Base-by-base conservation (phyloP, 306 rosid species). In the Pterocarpus macrocarpus region DNA sequence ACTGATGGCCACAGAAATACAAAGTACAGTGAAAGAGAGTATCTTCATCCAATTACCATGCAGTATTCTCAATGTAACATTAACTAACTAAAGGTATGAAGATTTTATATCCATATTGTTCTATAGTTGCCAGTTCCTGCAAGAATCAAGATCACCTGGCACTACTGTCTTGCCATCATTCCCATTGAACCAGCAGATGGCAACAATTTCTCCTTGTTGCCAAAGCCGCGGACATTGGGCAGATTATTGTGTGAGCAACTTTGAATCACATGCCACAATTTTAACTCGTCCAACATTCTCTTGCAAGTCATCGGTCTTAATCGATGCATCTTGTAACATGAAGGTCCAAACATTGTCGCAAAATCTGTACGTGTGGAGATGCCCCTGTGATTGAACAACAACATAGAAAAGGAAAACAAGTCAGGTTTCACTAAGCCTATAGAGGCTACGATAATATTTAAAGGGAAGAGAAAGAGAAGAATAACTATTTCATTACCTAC, bases 271-370 rank as follows among this genome's bases (percentile, higher is more conserved):
- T 10, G 99, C 99, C 76, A 95, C 99, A 35, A 95, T 95, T 85
- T 95, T 95, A 75, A 95, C 97, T 38, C 88, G 85, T 32, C 77
- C 91, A 4, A 95, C 97, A 5, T 0, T 68, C 90, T 95, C 99
- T 76, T 30, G 82, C 76, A 41, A 15, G 14, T 95, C 98, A 61
- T 93, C 99, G 33, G 71, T 87, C 90, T 95, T 93, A 17, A 93
- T 89, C 72, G 3, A 0, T 11, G 98, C 98, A 81, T 87, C 53
- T 77, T 93, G 97, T 71, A 95, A 87, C 80, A 95, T 95, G 86
- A 95, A 95, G 76, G 99, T 95, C 99, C 99, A 91, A 61, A 93
- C 98, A 69, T 95, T 95, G 90, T 95, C 92, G 75, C 98, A 93
- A 85, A 95, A 95, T 81, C 99, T 89, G 80, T 95, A 95, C 33